Conservation (phyloP, 768 basidiomycete genomes). For the Tephrocybe sp. region DNA sequence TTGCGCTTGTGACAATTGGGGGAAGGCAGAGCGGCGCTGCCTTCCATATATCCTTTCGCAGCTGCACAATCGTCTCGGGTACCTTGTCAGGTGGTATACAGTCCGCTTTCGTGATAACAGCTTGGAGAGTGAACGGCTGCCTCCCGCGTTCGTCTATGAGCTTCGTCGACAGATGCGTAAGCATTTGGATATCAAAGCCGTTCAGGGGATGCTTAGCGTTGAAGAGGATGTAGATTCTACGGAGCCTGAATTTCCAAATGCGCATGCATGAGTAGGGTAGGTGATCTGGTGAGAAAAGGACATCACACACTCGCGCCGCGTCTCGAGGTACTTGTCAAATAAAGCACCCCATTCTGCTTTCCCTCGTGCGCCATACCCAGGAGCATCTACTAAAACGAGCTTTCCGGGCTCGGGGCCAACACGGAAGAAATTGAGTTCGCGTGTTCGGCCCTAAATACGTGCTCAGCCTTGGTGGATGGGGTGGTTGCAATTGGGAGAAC, state of each 20-base stretch:
- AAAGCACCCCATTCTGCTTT: slow-evolving; percentile 73
- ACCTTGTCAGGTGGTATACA: slow-evolving; percentile 37
- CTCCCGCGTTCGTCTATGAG: slow-evolving; percentile 37
- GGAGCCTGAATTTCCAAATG: slow-evolving; percentile 42
- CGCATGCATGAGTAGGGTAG: slow-evolving; percentile 1
- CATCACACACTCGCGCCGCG: slow-evolving; percentile 58
- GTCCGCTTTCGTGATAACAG: slow-evolving; percentile 75
- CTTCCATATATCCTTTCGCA: slow-evolving; percentile 53
- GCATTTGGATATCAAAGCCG: slow-evolving; percentile 59
- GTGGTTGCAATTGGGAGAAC: slow-evolving; percentile 23
- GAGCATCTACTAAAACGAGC: slow-evolving; percentile 74
- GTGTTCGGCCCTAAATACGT: slow-evolving; percentile 62
- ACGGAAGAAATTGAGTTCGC: slow-evolving; percentile 68
- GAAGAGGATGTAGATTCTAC: slow-evolving; percentile 69
- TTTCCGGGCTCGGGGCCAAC: slow-evolving; percentile 61
- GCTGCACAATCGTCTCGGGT: slow-evolving; percentile 33
- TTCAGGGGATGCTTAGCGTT: slow-evolving; percentile 67
- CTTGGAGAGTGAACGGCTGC: slow-evolving; percentile 60
- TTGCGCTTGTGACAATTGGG: slow-evolving; percentile 57
- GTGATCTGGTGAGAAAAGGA: neutral
- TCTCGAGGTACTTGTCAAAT: slow-evolving; percentile 64
- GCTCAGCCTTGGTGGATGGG: neutral
- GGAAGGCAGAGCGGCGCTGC: slow-evolving; percentile 63
- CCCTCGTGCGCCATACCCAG: slow-evolving; percentile 77
- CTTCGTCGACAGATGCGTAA: slow-evolving; percentile 46